A percentile compares a stretch with the other conserved stretches of the same genome.
Conservation (phyloP, 2,329 filamentous ascomycete species). For the Calonectria pseudoreteaudii region DNA sequence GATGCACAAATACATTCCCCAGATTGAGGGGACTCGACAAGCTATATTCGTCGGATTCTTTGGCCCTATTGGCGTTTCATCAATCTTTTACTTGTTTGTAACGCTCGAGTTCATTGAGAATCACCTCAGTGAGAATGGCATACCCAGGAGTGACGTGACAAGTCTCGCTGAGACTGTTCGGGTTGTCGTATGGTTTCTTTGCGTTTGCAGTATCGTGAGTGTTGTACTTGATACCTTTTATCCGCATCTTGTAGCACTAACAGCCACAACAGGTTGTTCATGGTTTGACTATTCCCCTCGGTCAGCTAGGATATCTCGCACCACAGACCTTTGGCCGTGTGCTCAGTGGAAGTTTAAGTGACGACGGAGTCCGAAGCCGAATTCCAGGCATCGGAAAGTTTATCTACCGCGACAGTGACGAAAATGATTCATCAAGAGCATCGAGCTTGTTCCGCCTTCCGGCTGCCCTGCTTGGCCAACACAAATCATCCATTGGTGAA, state of each 20-base stretch:
- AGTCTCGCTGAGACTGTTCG: slow-evolving; percentile 74
- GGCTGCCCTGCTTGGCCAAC: not conserved
- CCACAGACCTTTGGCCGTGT: slow-evolving; percentile 67
- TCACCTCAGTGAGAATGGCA: slow-evolving; percentile 64
- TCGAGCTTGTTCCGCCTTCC: not conserved
- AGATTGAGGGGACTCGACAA: slow-evolving; percentile 80
- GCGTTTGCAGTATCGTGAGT: slow-evolving; percentile 84
- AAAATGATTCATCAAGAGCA: not conserved
- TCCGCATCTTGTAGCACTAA: fast-evolving
- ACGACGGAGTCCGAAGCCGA: slow-evolving; percentile 8
- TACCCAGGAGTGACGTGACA: slow-evolving; percentile 73
- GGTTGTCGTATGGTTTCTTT: slow-evolving; percentile 87
- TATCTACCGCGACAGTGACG: not conserved
- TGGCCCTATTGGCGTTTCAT: slow-evolving; percentile 90
- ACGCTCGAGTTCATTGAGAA: slow-evolving; percentile 77
- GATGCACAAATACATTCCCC: slow-evolving; percentile 80
- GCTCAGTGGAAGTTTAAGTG: slow-evolving; percentile 39
- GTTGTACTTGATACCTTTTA: fast-evolving
- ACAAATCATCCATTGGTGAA: not conserved
- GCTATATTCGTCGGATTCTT: slow-evolving; percentile 93
- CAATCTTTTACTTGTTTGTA: slow-evolving; percentile 90
- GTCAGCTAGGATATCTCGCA: slow-evolving; percentile 72
- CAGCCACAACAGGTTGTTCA: slow-evolving; percentile 69
- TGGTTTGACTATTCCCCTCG: slow-evolving; percentile 83
- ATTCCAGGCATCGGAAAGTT: not conserved